Evolutionary conservation across 2,329 filamentous ascomycete genomes (phyloP).

Genomic region (Penicillium expansum): DNA sequence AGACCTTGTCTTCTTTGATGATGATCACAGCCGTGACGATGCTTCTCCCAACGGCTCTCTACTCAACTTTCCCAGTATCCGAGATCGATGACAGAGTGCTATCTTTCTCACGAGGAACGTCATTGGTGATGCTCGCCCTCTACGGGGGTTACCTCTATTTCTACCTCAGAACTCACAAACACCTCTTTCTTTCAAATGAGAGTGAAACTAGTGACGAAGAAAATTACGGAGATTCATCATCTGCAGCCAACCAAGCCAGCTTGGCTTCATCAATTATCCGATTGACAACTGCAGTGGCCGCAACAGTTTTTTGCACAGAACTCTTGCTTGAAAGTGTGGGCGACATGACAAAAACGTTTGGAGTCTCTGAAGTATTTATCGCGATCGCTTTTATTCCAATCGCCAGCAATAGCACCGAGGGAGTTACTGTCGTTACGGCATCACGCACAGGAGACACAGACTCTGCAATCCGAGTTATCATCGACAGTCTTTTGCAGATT

Average conservation of each 20-base stretch:
- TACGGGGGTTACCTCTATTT: slow-evolving; percentile 70
- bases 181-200: slow-evolving; percentile 57
- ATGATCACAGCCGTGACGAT: slow-evolving; percentile 67
- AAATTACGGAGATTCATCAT: not conserved
- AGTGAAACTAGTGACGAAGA: not conserved
- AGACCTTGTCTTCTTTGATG: slow-evolving; percentile 59
- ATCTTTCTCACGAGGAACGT: slow-evolving; percentile 66
- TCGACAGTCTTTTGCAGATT: slow-evolving; percentile 73
- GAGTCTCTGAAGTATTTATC: slow-evolving; percentile 70
- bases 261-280: slow-evolving; percentile 3
- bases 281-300: slow-evolving; percentile 46
- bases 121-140: slow-evolving; percentile 65
- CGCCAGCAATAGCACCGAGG: slow-evolving; percentile 70
- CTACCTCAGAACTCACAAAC: slow-evolving; percentile 67
- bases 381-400: slow-evolving; percentile 71
- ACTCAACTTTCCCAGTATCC: slow-evolving; percentile 52
- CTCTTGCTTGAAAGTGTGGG: slow-evolving; percentile 69
- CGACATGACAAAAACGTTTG: slow-evolving; percentile 58
- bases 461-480: slow-evolving; percentile 66
- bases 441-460: slow-evolving; percentile 63
- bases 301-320: slow-evolving; percentile 67
- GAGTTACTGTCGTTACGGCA: slow-evolving; percentile 70
- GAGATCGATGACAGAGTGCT: slow-evolving; percentile 55
- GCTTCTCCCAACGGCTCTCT: slow-evolving; percentile 68
- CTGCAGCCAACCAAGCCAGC: not conserved